phyloP scores from a whole-genome alignment of 306 rosid genomes.

The Rubus parviflorus region DNA sequence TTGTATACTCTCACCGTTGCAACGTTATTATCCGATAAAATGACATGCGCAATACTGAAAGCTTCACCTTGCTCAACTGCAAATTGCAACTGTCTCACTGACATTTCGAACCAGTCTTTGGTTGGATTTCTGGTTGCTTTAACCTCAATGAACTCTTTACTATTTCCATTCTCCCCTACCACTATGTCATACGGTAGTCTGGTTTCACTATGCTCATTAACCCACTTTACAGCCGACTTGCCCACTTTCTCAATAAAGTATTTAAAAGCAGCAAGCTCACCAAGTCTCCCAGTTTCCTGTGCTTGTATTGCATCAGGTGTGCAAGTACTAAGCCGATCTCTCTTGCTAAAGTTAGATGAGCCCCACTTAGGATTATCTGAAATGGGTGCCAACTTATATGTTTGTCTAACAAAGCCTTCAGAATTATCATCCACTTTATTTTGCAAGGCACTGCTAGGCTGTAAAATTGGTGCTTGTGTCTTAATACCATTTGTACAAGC shows the following conservation, averaged over 20 bases:
- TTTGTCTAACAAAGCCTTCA: background rate
- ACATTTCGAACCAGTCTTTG: conserved; percentile 86
- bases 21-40: conserved; percentile 40
- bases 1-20: conserved; percentile 56
- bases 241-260: conserved; percentile 53
- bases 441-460: conserved; percentile 26
- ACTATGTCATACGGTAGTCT: conserved; percentile 79
- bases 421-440: conserved; percentile 29
- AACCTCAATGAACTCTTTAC: conserved; percentile 67
- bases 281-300: conserved; percentile 61
- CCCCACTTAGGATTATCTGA: conserved; percentile 11
- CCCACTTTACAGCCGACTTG: conserved; percentile 59
- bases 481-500: conserved; percentile 57
- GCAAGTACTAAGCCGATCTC: conserved; percentile 58
- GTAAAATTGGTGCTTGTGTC: conserved; percentile 40
- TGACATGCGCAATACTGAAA: conserved; percentile 74
- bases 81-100: conserved; percentile 76
- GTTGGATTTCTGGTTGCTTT: conserved; percentile 69
- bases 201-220: conserved; percentile 65
- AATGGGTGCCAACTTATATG: background rate
- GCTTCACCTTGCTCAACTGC: conserved; percentile 68
- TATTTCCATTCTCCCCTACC: conserved; percentile 39
- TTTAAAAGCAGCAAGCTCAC: conserved; percentile 70
- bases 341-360: conserved; percentile 34
- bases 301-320: conserved; percentile 54